These are phyloP conservation scores for Micractinium sp. DNA, from an alignment of 139 green algal genomes.

Conservation along the genomic window DNA sequence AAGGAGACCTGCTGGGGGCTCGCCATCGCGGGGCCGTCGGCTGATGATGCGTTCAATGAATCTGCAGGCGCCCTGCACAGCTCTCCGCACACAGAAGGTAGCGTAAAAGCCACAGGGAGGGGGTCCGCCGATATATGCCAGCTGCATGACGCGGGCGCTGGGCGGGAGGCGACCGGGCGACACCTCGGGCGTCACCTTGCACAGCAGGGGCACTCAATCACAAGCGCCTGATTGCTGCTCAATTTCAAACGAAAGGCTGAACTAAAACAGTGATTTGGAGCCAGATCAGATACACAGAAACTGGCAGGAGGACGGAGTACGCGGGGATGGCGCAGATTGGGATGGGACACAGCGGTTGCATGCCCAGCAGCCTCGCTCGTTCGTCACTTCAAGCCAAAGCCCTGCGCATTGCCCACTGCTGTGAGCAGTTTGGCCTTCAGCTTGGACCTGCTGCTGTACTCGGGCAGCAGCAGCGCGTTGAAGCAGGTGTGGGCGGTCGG, in stretches of 20 bases:
- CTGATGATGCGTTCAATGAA: no score
- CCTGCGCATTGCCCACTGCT: slow-evolving; percentile 50
- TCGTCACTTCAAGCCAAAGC: slow-evolving; percentile 55
- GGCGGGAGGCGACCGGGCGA: no score
- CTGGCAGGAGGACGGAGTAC: background rate
- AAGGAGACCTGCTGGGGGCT: no score
- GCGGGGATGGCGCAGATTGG: no score
- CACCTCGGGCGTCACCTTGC: no score
- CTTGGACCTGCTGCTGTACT: slow-evolving; percentile 55
- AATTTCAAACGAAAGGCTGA: background rate
- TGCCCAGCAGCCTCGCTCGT: background rate
- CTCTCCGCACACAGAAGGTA: no score
- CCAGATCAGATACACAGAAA: background rate
- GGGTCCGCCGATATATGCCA: no score
- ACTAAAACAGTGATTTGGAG: background rate
- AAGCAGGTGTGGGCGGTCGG: slow-evolving; percentile 84
- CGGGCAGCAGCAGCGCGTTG: slow-evolving; percentile 76
- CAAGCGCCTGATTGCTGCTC: background rate
- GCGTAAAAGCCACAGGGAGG: background rate
- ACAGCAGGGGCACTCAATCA: no score
- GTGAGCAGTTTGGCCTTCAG: slow-evolving; percentile 40
- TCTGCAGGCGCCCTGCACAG: no score
- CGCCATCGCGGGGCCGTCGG: no score
- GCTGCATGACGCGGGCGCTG: no score
- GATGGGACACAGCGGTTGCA: background rate